phyloP scores from a whole-genome alignment of 164 flowering plant species.

The Vitis riparia region DNA sequence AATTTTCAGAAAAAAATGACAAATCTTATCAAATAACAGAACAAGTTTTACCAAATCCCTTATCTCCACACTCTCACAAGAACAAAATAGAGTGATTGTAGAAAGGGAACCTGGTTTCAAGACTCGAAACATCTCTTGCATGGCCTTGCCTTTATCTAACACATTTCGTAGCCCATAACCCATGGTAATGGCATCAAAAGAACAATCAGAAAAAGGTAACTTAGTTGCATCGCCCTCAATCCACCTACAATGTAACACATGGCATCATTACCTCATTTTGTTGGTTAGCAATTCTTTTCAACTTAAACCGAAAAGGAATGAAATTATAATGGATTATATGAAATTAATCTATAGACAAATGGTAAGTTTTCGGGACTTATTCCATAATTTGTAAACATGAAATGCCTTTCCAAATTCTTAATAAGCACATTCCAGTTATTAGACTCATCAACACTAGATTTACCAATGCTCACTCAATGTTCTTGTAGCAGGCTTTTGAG shows the following conservation, averaged over 20 bases:
- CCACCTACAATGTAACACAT: slow-evolving; percentile 56
- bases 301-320: too few species aligned
- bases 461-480: slow-evolving; percentile 90
- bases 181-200: slow-evolving; percentile 82
- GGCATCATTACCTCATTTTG: not conserved
- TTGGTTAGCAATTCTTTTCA: not conserved
- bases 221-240: slow-evolving; percentile 85
- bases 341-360: not conserved
- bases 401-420: not conserved
- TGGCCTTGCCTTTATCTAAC: slow-evolving; percentile 59
- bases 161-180: slow-evolving; percentile 91
- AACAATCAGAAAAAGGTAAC: slow-evolving; percentile 70
- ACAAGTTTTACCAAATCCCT: not conserved
- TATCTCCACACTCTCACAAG: not conserved
- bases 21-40: not conserved
- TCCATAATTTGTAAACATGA: not conserved
- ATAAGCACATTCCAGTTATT: not conserved
- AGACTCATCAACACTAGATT: slow-evolving; percentile 13
- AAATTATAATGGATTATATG: not conserved
- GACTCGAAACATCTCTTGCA: slow-evolving; percentile 70
- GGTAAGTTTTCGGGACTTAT: not conserved
- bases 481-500: slow-evolving; percentile 58
- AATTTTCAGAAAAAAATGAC: slow-evolving; percentile 8
- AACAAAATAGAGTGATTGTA: not conserved
- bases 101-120: slow-evolving; percentile 60